A percentile compares a stretch with the other conserved stretches of the same genome.
Conservation (phyloP, 2,329 filamentous ascomycete species). For the Diaporthe nobilis region DNA sequence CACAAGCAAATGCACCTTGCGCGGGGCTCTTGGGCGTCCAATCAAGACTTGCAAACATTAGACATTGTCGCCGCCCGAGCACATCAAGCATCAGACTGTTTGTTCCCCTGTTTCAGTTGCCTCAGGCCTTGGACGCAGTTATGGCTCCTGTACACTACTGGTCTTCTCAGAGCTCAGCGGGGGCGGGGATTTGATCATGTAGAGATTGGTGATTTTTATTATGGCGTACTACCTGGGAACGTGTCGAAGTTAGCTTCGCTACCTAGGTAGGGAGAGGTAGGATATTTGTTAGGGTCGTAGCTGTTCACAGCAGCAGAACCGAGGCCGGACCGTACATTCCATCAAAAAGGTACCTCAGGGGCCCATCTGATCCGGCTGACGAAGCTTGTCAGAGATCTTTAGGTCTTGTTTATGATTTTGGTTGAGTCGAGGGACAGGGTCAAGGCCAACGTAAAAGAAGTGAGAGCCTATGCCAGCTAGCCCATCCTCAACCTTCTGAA, state of each 20-base stretch:
- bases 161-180: too few species aligned
- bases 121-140: not conserved
- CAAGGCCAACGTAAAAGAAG: not conserved
- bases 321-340: too few species aligned
- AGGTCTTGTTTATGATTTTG: not conserved
- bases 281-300: too few species aligned
- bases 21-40: not conserved
- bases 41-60: not conserved
- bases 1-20: not conserved
- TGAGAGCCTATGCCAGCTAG: not conserved
- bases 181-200: too few species aligned
- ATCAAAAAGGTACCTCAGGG: not conserved
- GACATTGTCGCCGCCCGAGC: not conserved
- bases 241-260: too few species aligned
- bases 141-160: not conserved
- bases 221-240: not conserved
- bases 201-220: not conserved
- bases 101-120: not conserved
- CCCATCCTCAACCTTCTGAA: not conserved
- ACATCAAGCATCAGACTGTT: not conserved
- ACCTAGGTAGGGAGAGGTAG: too few species aligned
- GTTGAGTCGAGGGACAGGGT: too few species aligned
- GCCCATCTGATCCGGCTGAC: not conserved
- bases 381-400: not conserved
- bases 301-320: too few species aligned